These are phyloP conservation scores for Rubroshorea leprosula DNA, from an alignment of 345 rosid species.

Conservation along the genomic window DNA sequence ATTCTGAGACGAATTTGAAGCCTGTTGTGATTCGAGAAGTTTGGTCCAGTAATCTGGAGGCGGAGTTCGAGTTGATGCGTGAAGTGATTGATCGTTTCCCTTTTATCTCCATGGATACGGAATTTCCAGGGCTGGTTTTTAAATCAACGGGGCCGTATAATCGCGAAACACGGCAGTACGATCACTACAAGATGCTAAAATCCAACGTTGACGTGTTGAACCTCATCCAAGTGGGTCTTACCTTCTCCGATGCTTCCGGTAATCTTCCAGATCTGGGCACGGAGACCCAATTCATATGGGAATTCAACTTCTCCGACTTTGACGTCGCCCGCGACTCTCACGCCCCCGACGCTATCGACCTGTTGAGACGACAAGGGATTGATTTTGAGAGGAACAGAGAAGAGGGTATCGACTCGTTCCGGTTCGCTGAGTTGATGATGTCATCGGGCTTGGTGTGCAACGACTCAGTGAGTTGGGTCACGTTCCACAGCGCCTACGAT, in stretches of 20 bases:
- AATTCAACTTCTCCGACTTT: constrained; percentile 73
- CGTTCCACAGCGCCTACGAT: constrained; percentile 90
- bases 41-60: constrained; percentile 64
- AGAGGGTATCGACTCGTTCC: constrained; percentile 51
- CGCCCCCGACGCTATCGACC: constrained; percentile 77
- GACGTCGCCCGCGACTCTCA: constrained; percentile 58
- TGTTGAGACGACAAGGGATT: constrained; percentile 70
- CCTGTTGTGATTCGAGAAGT: constrained; percentile 60
- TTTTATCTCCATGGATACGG: constrained; percentile 83
- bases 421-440: constrained; percentile 77
- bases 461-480: constrained; percentile 80
- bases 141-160: constrained; percentile 17
- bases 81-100: constrained; percentile 52
- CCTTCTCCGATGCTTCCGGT: constrained; percentile 51
- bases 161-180: constrained; percentile 36
- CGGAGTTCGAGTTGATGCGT: constrained; percentile 56
- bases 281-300: constrained; percentile 52
- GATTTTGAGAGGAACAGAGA: constrained; percentile 57
- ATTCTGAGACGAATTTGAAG: constrained; percentile 18
- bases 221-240: constrained; percentile 83
- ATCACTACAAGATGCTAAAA: constrained; percentile 63
- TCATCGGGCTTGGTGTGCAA: constrained; percentile 78
- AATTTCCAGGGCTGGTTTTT: constrained; percentile 72
- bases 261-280: constrained; percentile 59
- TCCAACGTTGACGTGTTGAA: constrained; percentile 73